A percentile compares a stretch with the other conserved stretches of the same genome.
phyloP scores from a whole-genome alignment of 2,329 filamentous ascomycete genomes.

The Hyphodiscus sp. region DNA sequence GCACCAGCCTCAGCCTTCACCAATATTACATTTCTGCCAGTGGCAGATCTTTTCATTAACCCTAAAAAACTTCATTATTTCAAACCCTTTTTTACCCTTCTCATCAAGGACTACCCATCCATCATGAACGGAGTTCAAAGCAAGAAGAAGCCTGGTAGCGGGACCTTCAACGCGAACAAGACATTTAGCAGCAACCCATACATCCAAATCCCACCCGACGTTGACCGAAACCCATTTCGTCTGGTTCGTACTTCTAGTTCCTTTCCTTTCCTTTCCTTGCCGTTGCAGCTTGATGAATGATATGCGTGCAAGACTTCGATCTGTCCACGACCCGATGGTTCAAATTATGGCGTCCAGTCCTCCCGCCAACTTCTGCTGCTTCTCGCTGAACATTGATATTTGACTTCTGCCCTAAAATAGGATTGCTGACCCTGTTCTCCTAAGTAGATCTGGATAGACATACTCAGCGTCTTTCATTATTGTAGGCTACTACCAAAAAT shows the following conservation, averaged over 20 bases:
- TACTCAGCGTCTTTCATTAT: conserved; percentile 29
- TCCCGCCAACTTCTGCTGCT: no score
- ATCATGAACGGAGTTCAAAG: background rate
- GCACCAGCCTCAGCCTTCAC: background rate
- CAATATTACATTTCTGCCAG: background rate
- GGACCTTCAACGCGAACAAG: conserved; percentile 9
- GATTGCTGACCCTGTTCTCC: no score
- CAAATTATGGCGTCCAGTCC: no score
- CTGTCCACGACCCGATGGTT: no score
- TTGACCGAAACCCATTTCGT: conserved; percentile 3
- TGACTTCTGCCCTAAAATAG: no score
- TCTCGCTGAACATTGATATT: no score
- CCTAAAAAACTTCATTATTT: background rate
- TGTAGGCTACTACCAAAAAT: conserved; percentile 45
- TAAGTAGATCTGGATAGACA: conserved; percentile 28
- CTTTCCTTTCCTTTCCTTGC: no score
- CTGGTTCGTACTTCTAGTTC: background rate
- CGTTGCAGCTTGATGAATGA: no score
- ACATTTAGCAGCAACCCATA: conserved; percentile 15
- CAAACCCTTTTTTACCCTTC: background rate
- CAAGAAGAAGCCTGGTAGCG: conserved; percentile 3
- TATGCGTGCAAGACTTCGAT: no score
- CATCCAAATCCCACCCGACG: conserved; percentile 12
- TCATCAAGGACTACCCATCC: background rate
- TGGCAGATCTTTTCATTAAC: background rate